phyloP scores from a whole-genome alignment of 768 basidiomycete species.

The Rubroboletus satanas region DNA sequence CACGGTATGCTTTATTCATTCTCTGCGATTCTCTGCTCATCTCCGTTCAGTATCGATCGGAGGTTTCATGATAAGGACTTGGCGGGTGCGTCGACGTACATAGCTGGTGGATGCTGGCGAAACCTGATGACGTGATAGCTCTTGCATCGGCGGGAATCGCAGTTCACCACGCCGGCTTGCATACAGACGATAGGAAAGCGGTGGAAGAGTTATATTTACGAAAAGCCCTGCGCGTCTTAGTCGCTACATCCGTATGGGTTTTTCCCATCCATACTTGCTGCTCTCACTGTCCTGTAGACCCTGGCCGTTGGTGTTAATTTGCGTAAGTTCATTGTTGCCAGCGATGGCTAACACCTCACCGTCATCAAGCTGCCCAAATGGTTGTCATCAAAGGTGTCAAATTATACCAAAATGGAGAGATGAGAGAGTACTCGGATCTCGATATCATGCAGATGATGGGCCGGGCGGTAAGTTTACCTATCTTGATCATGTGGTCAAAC shows the following conservation, averaged over 20 bases:
- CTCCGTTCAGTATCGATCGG: conserved; percentile 44
- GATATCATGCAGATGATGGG: conserved; percentile 98
- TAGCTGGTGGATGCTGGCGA: neutral
- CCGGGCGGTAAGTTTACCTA: conserved; percentile 59
- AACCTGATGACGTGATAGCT: conserved; percentile 35
- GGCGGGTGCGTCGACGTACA: conserved; percentile 30
- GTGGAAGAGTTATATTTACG: conserved; percentile 73
- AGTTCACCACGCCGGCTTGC: conserved; percentile 88
- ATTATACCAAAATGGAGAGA: conserved; percentile 63
- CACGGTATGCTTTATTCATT: conserved; percentile 37
- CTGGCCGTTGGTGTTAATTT: conserved; percentile 95
- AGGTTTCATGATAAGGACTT: conserved; percentile 67
- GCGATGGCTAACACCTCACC: neutral
- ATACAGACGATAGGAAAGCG: conserved; percentile 61
- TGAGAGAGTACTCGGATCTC: conserved; percentile 83
- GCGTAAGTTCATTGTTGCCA: conserved; percentile 46
- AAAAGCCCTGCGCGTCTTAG: conserved; percentile 60
- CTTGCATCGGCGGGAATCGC: conserved; percentile 76
- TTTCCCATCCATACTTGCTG: neutral
- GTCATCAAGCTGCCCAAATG: conserved; percentile 72
- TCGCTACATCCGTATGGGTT: conserved; percentile 75
- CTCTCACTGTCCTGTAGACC: conserved; percentile 50
- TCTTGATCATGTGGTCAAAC: neutral
- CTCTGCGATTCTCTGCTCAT: neutral
- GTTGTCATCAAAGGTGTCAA: conserved; percentile 92